phyloP scores from a whole-genome alignment of 495 filamentous ascomycete species.

The Penicillium arizonense region DNA sequence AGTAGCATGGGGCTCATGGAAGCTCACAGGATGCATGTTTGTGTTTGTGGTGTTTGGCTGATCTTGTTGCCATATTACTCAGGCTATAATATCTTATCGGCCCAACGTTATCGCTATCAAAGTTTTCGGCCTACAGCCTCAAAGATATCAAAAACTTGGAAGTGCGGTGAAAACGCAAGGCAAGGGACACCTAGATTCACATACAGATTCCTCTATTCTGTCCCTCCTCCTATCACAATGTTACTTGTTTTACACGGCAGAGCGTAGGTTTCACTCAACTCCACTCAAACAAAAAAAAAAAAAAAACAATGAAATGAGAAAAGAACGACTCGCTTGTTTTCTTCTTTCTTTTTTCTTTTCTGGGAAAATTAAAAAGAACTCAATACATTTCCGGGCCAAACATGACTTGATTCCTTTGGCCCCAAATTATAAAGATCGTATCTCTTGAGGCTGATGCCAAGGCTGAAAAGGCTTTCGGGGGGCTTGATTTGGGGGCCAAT shows the following conservation, averaged over 20 bases:
- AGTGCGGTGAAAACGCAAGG: neutral
- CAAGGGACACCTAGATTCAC: no score
- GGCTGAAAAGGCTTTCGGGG: neutral
- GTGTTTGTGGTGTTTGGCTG: conserved; percentile 21
- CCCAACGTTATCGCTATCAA: conserved; percentile 2
- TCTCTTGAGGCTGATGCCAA: neutral
- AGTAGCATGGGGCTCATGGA: neutral
- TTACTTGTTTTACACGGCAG: no score
- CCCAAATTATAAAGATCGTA: neutral
- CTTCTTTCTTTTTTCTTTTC: no score
- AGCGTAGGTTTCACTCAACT: no score
- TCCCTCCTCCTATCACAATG: no score
- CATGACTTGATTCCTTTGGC: neutral
- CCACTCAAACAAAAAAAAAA: no score
- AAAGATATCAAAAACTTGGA: neutral
- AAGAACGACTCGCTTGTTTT: no score
- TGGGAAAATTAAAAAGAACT: no score
- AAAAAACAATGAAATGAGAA: no score
- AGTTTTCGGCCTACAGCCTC: neutral
- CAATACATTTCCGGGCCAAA: neutral
- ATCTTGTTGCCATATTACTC: neutral
- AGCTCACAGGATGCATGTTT: conserved; percentile 9
- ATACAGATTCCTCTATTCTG: no score
- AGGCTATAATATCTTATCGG: neutral
- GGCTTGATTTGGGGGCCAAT: neutral